A percentile compares a stretch with the other conserved stretches of the same genome.
Conservation (phyloP, 2,329 filamentous ascomycete genomes). For the Colletotrichum chlorophyti region DNA sequence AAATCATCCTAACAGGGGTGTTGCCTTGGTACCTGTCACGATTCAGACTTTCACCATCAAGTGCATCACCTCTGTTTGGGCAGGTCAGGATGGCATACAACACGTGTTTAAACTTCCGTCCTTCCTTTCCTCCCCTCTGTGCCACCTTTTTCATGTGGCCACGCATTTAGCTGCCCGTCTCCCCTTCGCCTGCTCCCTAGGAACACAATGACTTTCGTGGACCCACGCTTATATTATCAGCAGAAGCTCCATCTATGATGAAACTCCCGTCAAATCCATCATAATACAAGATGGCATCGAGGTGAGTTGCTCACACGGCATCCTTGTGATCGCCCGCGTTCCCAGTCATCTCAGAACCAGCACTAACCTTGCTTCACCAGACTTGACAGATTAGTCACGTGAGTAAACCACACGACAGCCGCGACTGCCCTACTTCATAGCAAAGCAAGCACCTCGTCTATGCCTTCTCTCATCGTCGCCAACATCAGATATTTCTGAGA, state of each 20-base stretch:
- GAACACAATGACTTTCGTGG: not conserved
- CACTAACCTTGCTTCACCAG: slow-evolving; percentile 52
- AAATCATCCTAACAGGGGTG: slow-evolving; percentile 1
- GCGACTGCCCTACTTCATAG: not conserved
- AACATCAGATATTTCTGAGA: not conserved
- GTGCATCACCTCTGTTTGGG: slow-evolving; percentile 27
- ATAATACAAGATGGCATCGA: slow-evolving; percentile 62
- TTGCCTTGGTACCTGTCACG: slow-evolving; percentile 9
- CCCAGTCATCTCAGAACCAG: slow-evolving; percentile 32
- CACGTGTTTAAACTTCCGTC: slow-evolving; percentile 17
- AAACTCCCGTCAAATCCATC: slow-evolving; percentile 30
- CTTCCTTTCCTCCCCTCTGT: not conserved
- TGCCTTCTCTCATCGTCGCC: not conserved
- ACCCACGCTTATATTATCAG: not conserved
- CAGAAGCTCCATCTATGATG: slow-evolving; percentile 28
- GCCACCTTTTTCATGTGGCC: slow-evolving; percentile 6
- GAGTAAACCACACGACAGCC: slow-evolving; percentile 51
- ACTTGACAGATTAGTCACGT: slow-evolving; percentile 88
- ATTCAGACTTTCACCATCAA: slow-evolving; percentile 15
- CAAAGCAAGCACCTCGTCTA: not conserved
- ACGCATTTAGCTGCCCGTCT: not conserved
- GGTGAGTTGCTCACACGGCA: slow-evolving; percentile 43
- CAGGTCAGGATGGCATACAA: slow-evolving; percentile 24
- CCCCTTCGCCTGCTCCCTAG: not conserved
- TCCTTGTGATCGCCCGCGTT: slow-evolving; percentile 1